Evolutionary conservation across 108 stramenopile genomes (phyloP).

Genomic region (Skeletonema marinoi): DNA sequence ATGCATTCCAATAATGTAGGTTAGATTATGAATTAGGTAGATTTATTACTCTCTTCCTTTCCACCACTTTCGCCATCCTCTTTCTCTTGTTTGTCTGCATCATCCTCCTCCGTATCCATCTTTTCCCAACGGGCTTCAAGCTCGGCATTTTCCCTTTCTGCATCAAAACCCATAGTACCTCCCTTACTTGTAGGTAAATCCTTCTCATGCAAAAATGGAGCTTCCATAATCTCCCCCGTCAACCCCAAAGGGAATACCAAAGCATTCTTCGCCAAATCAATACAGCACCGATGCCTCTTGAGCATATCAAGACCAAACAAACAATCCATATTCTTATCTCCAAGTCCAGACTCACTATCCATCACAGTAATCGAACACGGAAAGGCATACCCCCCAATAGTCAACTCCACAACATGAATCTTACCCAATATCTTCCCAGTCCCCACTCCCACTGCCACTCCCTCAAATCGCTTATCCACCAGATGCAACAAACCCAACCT

Average conservation of each 20-base stretch:
- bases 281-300: conserved; percentile 88
- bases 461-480: conserved; percentile 87
- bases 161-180: conserved; percentile 83
- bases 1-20: too few relatives aligned
- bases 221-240: conserved; percentile 43
- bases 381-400: conserved; percentile 47
- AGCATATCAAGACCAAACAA: conserved; percentile 97
- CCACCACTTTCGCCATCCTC: conserved; percentile 3
- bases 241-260: conserved; percentile 57
- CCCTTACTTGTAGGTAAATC: conserved; percentile 81
- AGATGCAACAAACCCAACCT: conserved; percentile 80
- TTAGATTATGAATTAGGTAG: too few relatives aligned
- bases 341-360: conserved; percentile 70
- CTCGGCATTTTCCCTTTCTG: conserved; percentile 60
- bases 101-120: conserved; percentile 30
- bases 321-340: conserved; percentile 92
- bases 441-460: conserved; percentile 92
- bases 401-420: conserved; percentile 75
- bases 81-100: conserved; percentile 9
- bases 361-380: conserved; percentile 70
- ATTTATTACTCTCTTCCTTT: conserved; percentile 24
- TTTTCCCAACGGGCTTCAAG: conserved; percentile 39
- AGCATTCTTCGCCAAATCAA: conserved; percentile 80
- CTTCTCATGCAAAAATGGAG: conserved; percentile 87
- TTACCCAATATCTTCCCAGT: conserved; percentile 92